Evolutionary conservation across 352 stramenopile species (phyloP).

Genomic region (Globisporangium echinulatum): DNA sequence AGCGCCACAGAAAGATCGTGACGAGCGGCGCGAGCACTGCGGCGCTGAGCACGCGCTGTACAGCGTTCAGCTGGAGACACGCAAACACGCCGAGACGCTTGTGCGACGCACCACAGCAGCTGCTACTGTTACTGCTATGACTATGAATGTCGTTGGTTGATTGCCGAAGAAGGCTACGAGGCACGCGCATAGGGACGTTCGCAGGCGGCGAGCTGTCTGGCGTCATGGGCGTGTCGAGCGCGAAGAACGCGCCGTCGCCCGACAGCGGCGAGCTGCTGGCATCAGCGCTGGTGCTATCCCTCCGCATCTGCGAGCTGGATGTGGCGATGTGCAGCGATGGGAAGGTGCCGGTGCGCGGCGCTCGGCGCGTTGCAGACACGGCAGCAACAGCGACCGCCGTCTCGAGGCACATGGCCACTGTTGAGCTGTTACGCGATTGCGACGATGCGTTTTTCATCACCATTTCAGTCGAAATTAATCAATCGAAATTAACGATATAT

Average conservation of each 20-base stretch:
- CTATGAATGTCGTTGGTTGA: neutral
- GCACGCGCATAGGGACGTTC: neutral
- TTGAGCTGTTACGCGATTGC: no score
- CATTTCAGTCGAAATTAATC: no score
- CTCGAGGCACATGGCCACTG: no score
- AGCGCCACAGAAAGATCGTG: constrained; percentile 59
- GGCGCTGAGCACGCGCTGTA: constrained; percentile 57
- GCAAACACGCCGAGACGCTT: neutral
- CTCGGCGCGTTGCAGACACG: no score
- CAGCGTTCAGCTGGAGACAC: constrained; percentile 34
- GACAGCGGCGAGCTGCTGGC: constrained; percentile 7
- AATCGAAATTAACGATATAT: no score
- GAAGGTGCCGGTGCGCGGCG: no score
- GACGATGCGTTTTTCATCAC: no score
- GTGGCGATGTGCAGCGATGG: no score
- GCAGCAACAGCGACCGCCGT: no score
- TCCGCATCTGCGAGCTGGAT: no score
- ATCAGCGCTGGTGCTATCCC: no score
- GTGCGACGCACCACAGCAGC: neutral
- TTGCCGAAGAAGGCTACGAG: neutral
- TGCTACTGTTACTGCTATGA: neutral
- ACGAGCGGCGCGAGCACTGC: constrained; percentile 54
- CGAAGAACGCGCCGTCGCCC: constrained; percentile 5
- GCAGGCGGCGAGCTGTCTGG: constrained; percentile 1
- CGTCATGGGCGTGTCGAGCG: constrained; percentile 15